Evolutionary conservation across 2,329 filamentous ascomycete species (phyloP).

Genomic region (Monilinia vaccinii-corymbosi): DNA sequence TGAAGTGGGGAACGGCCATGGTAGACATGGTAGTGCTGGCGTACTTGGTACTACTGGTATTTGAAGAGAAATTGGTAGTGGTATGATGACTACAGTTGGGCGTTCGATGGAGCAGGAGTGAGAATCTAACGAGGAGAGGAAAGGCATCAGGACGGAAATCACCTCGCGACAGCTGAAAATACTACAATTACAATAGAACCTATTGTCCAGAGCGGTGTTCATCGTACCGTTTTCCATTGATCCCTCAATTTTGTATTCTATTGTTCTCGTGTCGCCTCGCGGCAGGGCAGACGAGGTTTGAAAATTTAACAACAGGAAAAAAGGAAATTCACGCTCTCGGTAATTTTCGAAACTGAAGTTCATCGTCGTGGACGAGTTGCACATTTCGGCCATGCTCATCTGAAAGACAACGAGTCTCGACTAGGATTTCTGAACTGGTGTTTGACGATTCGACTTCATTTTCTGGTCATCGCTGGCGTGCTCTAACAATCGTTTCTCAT

Average conservation of each 20-base stretch:
- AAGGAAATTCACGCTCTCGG: background rate
- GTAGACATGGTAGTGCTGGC: background rate
- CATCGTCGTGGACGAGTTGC: background rate
- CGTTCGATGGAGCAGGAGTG: background rate
- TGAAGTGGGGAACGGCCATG: background rate
- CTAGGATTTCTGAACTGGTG: background rate
- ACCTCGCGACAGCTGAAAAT: background rate
- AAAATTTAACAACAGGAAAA: background rate
- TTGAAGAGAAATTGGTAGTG: background rate
- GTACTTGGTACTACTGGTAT: background rate
- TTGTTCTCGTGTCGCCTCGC: background rate
- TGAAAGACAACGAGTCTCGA: background rate
- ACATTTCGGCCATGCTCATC: background rate
- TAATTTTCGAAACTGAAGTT: background rate
- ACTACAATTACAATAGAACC: background rate
- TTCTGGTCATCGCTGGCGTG: background rate
- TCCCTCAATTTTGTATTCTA: background rate
- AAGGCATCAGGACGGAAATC: background rate
- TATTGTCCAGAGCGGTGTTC: background rate
- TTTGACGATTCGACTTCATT: background rate
- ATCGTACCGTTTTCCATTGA: background rate
- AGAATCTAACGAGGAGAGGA: background rate
- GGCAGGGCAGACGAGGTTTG: background rate
- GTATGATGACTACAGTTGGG: background rate
- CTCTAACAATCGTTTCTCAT: background rate